Conservation (phyloP, 139 green algal genomes). For the Chlorella vulgaris region DNA sequence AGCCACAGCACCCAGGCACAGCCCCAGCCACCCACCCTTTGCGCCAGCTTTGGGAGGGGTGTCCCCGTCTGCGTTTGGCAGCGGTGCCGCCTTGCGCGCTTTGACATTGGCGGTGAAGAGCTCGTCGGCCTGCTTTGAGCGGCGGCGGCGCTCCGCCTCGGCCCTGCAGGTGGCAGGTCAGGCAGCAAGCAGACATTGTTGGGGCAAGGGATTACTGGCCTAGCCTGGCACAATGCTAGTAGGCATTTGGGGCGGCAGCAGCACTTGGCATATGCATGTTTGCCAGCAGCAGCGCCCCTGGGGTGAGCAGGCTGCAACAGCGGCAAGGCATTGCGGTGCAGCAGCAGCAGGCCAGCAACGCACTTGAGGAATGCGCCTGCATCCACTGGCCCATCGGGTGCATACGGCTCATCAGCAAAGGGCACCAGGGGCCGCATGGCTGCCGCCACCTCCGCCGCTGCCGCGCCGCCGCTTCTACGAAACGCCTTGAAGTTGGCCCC, state of each 20-base stretch:
- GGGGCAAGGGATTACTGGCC: background rate
- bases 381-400: background rate
- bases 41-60: background rate
- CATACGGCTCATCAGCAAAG: background rate
- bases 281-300: background rate
- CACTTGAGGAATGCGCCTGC: conserved; percentile 20
- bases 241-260: too few species aligned
- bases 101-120: conserved; percentile 39
- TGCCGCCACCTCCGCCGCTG: background rate
- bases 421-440: background rate
- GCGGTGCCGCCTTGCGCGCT: background rate
- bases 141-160: conserved; percentile 15
- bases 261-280: too few species aligned
- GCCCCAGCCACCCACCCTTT: background rate
- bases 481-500: conserved; percentile 27
- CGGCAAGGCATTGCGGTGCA: background rate
- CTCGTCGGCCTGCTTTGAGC: conserved; percentile 15
- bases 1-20: background rate
- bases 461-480: background rate
- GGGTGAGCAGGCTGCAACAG: background rate
- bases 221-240: too few species aligned
- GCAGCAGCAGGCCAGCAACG: background rate
- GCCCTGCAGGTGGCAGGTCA: background rate
- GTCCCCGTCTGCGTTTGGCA: conserved; percentile 11
- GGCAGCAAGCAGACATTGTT: background rate